A percentile compares a stretch with the other conserved stretches of the same genome.
Evolutionary conservation across 2,329 filamentous ascomycete genomes (phyloP).

Genomic region (Sporothrix pallida): DNA sequence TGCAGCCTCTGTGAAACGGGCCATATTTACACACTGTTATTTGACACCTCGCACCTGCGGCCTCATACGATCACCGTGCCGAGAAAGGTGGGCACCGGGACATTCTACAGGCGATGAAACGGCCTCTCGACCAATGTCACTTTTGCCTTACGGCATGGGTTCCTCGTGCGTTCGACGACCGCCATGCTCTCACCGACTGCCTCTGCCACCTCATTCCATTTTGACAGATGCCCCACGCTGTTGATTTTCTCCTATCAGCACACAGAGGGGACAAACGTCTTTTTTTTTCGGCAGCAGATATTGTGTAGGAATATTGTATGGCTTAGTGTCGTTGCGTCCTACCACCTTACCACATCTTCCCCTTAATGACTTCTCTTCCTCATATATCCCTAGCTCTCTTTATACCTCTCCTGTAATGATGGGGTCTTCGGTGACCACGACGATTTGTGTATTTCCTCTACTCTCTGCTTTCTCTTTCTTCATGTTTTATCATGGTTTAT

Average conservation of each 20-base stretch:
- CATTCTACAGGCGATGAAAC: neutral
- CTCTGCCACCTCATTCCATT: too few relatives aligned
- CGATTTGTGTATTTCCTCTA: neutral
- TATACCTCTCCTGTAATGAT: constrained; percentile 12
- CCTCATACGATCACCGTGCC: constrained; percentile 1
- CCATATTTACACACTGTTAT: neutral
- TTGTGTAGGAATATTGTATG: constrained; percentile 27
- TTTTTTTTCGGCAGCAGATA: neutral
- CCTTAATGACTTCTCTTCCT: constrained; percentile 4
- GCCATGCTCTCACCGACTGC: too few relatives aligned
- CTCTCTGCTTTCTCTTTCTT: neutral
- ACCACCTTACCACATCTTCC: neutral
- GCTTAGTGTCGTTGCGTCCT: neutral
- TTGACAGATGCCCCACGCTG: neutral
- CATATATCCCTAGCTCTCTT: neutral
- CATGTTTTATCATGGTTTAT: too few relatives aligned
- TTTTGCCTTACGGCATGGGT: neutral
- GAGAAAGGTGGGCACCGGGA: neutral
- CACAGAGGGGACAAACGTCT: neutral
- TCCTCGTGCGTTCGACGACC: too few relatives aligned
- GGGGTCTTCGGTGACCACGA: neutral
- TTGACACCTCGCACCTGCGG: neutral
- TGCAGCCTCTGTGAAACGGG: constrained; percentile 29
- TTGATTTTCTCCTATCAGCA: neutral
- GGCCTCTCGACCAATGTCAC: neutral